These are phyloP conservation scores for Boeremia lycopersici DNA, from an alignment of 2,329 filamentous ascomycete species.

Conservation along the genomic window DNA sequence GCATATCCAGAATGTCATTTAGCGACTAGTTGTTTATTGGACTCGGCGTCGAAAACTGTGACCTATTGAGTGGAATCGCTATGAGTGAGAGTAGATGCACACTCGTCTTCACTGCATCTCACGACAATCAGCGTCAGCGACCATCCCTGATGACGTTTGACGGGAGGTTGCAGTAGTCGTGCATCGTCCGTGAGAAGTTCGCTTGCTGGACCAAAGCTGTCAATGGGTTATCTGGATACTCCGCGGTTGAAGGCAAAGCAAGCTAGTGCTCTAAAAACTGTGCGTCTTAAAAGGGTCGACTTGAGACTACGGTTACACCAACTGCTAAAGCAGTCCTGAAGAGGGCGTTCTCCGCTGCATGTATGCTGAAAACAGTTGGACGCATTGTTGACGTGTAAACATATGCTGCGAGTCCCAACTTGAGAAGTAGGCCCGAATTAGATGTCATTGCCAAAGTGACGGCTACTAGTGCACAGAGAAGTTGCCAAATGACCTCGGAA, in stretches of 20 bases:
- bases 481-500: neutral
- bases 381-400: neutral
- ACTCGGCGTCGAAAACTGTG: no score
- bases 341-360: neutral
- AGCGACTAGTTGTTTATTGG: no score
- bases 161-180: constrained; percentile 7
- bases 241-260: neutral
- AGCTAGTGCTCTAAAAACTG: neutral
- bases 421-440: neutral
- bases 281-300: neutral
- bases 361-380: neutral
- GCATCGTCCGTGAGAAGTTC: constrained; percentile 1
- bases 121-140: neutral
- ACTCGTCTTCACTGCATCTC: no score
- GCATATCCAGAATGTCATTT: no score
- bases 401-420: neutral
- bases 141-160: neutral
- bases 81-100: no score
- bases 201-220: neutral
- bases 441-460: neutral
- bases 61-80: no score
- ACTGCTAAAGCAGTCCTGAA: neutral
- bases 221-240: no score
- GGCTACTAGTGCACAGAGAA: neutral
- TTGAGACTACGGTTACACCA: neutral